Conservation (phyloP, 2,329 filamentous ascomycete genomes). For the Cladophialophora exuberans region DNA sequence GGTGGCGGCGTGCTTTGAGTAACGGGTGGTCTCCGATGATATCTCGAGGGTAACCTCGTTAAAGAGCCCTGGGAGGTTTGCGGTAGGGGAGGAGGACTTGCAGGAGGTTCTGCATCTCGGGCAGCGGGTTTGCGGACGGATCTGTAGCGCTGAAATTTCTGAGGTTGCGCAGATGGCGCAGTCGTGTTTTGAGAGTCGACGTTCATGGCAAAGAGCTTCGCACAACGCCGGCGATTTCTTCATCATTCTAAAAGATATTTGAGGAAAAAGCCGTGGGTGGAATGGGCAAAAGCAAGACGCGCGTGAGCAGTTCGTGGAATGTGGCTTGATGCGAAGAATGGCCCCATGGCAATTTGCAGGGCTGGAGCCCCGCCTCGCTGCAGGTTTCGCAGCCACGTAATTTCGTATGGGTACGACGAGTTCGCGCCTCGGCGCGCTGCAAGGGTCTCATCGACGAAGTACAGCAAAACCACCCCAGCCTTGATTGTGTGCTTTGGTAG, state of each 20-base stretch:
- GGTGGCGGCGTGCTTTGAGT: conserved; percentile 1
- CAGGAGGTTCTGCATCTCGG: conserved; percentile 6
- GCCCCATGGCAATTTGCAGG: conserved; percentile 3
- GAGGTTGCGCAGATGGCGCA: conserved; percentile 14
- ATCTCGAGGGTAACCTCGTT: conserved; percentile 26
- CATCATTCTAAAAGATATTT: neutral
- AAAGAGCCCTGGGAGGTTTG: conserved; percentile 12
- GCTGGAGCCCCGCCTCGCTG: neutral
- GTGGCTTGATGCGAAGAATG: conserved; percentile 2
- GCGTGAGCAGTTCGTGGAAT: conserved; percentile 7
- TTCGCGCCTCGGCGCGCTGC: no score
- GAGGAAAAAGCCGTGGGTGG: neutral
- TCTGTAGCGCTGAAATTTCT: conserved; percentile 62
- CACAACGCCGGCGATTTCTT: neutral
- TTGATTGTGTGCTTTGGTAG: neutral
- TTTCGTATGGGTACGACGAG: no score
- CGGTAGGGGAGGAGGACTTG: conserved; percentile 12
- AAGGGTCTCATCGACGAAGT: conserved; percentile 20
- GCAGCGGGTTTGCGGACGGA: conserved; percentile 55
- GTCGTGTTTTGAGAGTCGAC: neutral
- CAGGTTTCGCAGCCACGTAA: neutral
- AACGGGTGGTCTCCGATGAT: conserved; percentile 17
- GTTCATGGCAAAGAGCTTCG: conserved; percentile 12
- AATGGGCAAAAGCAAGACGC: neutral
- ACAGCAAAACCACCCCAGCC: conserved; percentile 26